These are phyloP conservation scores for Rutstroemia sp. DNA, from an alignment of 2,329 filamentous ascomycete species.

Conservation along the genomic window DNA sequence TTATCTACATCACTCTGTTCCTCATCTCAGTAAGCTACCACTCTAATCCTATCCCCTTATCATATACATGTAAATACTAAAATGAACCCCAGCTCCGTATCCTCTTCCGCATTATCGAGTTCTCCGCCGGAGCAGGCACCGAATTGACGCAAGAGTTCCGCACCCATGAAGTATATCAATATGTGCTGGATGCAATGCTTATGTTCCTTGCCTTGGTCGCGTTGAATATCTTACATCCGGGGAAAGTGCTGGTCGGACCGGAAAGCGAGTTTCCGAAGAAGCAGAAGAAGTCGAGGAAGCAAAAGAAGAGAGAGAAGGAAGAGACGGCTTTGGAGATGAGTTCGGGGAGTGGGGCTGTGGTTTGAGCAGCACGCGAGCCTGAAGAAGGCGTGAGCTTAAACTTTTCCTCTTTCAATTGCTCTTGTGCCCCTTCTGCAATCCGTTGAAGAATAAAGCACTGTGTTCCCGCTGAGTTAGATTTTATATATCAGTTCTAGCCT, in stretches of 20 bases:
- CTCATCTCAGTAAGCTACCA: constrained; percentile 30
- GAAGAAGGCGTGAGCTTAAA: too few relatives aligned
- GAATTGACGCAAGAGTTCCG: constrained; percentile 30
- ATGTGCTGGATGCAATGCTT: constrained; percentile 45
- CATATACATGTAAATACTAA: constrained; percentile 24
- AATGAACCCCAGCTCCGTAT: constrained; percentile 37
- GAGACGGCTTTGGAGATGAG: not conserved
- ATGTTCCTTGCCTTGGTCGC: constrained; percentile 43
- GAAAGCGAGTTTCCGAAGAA: constrained; percentile 40
- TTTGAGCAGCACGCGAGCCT: too few relatives aligned
- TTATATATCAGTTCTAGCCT: too few relatives aligned
- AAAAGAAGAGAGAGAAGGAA: not conserved
- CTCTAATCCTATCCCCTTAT: constrained; percentile 19
- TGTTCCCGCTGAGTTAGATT: too few relatives aligned
- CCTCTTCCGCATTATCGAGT: constrained; percentile 53
- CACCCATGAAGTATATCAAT: constrained; percentile 45
- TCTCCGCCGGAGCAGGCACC: constrained; percentile 42
- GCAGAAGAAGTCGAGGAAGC: constrained; percentile 22
- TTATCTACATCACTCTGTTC: constrained; percentile 35
- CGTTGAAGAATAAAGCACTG: too few relatives aligned
- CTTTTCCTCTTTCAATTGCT: too few relatives aligned
- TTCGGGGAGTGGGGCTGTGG: not conserved
- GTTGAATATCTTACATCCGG: constrained; percentile 41
- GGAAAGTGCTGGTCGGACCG: constrained; percentile 37
- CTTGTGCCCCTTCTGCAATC: too few relatives aligned